Evolutionary conservation across 2,329 filamentous ascomycete genomes (phyloP).

Genomic region (Stachybotrys chartarum): DNA sequence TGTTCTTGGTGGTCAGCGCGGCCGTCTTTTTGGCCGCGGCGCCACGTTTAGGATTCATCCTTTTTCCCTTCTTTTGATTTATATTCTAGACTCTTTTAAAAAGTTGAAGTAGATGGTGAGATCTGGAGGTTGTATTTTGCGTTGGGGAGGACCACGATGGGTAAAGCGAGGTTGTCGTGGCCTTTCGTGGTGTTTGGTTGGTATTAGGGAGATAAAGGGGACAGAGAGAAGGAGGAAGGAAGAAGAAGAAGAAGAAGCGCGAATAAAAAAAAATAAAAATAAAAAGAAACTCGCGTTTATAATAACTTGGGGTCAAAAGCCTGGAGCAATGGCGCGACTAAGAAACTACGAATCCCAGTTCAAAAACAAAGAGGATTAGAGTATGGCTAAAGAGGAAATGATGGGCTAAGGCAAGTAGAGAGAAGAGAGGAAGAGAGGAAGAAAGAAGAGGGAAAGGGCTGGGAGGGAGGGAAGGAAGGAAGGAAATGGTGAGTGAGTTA

Average conservation of each 20-base stretch:
- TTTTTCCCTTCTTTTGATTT: background rate
- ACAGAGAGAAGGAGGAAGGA: slow-evolving; percentile 6
- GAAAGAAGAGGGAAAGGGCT: too few relatives aligned
- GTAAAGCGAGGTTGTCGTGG: too few relatives aligned
- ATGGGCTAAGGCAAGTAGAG: background rate
- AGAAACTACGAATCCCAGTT: too few relatives aligned
- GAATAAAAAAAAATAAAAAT: slow-evolving; percentile 8
- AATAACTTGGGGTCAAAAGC: too few relatives aligned
- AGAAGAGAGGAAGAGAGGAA: background rate
- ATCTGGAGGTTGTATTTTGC: background rate
- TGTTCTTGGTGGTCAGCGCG: slow-evolving; percentile 8
- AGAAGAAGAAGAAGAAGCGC: slow-evolving; percentile 13
- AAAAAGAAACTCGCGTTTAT: too few relatives aligned
- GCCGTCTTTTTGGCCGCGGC: slow-evolving; percentile 22
- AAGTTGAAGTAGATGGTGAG: background rate
- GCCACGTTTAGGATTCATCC: slow-evolving; percentile 21
- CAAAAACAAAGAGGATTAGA: too few relatives aligned
- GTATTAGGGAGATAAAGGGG: slow-evolving; percentile 5
- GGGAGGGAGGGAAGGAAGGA: too few relatives aligned
- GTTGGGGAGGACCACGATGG: too few relatives aligned
- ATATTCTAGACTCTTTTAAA: background rate
- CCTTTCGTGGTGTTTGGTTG: too few relatives aligned
- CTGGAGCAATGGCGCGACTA: too few relatives aligned
- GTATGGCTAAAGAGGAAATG: background rate
- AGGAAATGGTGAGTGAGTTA: background rate